phyloP scores from a whole-genome alignment of 2,329 filamentous ascomycete species.

The Aschersonia sp. region DNA sequence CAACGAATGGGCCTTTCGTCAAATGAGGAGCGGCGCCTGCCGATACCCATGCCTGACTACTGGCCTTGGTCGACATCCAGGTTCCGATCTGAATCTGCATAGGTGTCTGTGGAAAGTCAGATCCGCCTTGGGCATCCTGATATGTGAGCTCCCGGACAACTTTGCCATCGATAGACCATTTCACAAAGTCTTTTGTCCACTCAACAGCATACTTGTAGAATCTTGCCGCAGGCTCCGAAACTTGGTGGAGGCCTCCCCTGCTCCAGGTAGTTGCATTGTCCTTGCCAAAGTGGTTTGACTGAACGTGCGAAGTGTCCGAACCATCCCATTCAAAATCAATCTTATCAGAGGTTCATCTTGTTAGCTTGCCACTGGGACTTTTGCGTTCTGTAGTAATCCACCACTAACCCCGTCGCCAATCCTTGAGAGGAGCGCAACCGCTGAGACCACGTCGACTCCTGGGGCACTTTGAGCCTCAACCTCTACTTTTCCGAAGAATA shows the following conservation, averaged over 20 bases:
- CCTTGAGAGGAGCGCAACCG: conserved; percentile 61
- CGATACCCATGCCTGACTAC: conserved; percentile 54
- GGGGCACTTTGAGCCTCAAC: conserved; percentile 56
- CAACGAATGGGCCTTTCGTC: conserved; percentile 23
- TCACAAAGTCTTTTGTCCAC: conserved; percentile 49
- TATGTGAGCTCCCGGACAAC: conserved; percentile 47
- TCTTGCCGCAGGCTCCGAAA: conserved; percentile 32
- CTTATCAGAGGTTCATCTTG: conserved; percentile 18
- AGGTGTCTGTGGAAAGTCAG: conserved; percentile 56
- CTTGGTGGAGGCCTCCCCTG: conserved; percentile 47
- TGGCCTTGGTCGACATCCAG: conserved; percentile 51
- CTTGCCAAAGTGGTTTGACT: conserved; percentile 75
- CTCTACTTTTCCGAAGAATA: conserved; percentile 71
- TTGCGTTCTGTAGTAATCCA: neutral
- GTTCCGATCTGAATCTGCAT: conserved; percentile 57
- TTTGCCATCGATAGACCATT: conserved; percentile 50
- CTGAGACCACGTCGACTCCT: conserved; percentile 63
- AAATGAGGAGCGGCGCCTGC: conserved; percentile 38
- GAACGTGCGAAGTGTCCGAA: conserved; percentile 48
- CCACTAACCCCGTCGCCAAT: conserved; percentile 14
- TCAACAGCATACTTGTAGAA: conserved; percentile 54
- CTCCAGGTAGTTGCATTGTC: conserved; percentile 56
- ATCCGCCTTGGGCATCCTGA: conserved; percentile 40
- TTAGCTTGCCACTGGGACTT: neutral
- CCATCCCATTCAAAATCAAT: conserved; percentile 80